phyloP scores from a whole-genome alignment of 257 asterid species.

The Leonotis leonurus region DNA sequence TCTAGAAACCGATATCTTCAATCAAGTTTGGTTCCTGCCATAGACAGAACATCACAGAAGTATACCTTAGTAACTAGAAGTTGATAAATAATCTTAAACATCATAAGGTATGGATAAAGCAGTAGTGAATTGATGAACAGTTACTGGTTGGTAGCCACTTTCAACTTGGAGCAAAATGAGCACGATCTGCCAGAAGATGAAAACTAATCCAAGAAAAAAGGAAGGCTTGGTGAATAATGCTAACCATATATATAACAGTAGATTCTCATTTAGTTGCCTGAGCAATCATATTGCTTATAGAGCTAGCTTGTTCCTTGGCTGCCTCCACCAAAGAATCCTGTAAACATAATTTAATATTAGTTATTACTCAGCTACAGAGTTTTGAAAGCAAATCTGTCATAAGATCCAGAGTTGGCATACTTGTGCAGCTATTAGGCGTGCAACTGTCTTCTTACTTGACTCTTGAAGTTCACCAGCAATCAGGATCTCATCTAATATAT shows the following conservation, averaged over 20 bases:
- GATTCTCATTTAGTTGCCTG: constrained; percentile 79
- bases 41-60: background rate
- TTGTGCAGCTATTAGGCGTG: constrained; percentile 94
- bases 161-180: background rate
- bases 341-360: constrained; percentile 11
- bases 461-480: constrained; percentile 99
- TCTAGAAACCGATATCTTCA: background rate
- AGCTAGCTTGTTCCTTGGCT: constrained; percentile 91
- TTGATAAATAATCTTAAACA: background rate
- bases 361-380: background rate
- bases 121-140: background rate
- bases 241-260: constrained; percentile 6
- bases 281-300: constrained; percentile 78
- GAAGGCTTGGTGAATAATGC: background rate
- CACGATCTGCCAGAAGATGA: too few species aligned
- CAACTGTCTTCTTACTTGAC: constrained; percentile 97
- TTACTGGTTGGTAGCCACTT: background rate
- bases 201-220: too few species aligned
- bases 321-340: constrained; percentile 97
- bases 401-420: constrained; percentile 24
- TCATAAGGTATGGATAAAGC: background rate
- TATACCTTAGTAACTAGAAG: background rate
- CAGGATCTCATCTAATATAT: constrained; percentile 82
- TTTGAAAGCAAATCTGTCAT: background rate
- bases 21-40: constrained; percentile 12